Evolutionary conservation across 2,329 filamentous ascomycete genomes (phyloP), one percentile per base, ranked within the genome.

Genomic region (Scedosporium apiospermum): DNA sequence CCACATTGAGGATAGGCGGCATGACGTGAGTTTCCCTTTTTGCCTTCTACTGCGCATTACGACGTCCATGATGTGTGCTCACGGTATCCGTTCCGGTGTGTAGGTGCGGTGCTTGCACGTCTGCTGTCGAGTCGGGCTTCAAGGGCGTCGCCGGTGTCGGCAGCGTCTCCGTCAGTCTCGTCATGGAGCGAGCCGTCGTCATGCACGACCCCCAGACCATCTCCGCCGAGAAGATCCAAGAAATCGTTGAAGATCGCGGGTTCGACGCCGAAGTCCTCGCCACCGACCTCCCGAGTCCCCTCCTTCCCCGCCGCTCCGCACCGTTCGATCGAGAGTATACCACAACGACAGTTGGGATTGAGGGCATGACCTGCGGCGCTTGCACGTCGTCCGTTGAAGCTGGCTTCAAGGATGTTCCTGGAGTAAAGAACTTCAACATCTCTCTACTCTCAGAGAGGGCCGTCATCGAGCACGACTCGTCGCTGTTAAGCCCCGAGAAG

Each of bases 181-280:
- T 97, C 63, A 96, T 97, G 86, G 93, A 96, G 75, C 87, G 93
- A 64, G 95, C 93, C n/a, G 93, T 98, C 51, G 81, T 98, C 42
- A 88, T 93, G 75, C 95, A 99, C 76, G 89, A 98, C 74, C 86
- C 91, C 1, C 77, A 82, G 62, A 82, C 84, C 61, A 83, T 98
- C 61, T 78, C 90, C 14, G 83, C 91, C 64, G 89, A 93, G 44
- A 78, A 88, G 67, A 83, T 98, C 64, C 86, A 85, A 71, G 91
- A 96, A 67, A 91, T 89, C 42, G 95, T 97, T 67, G 91, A 97
- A 69, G 92, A 96, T 73, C 84, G 91, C 64, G 93, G 93, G 0
- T 98, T 98, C 72, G 93, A 96, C 70, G 92, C 92, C 46, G 85
- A 92, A 67, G 83, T 96, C n/a, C 77, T 96, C n/a, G 86, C 89